Conservation (phyloP, 148 eudicot species). For the Rheum nobile region DNA sequence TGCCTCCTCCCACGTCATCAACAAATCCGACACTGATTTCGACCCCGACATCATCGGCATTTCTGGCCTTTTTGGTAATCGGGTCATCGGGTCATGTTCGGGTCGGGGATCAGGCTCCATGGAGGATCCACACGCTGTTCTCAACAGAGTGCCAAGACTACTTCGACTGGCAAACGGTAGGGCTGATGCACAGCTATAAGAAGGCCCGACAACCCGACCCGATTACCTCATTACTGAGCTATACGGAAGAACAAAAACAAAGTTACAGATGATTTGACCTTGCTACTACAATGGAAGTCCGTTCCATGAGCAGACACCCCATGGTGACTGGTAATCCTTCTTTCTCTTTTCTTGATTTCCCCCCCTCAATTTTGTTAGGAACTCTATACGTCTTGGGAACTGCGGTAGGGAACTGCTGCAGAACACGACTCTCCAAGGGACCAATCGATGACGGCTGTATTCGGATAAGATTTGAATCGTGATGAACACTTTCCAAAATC, state of each 20-base stretch:
- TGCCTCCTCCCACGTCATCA: no score
- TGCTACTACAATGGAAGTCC: constrained; percentile 96
- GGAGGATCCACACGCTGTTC: constrained; percentile 87
- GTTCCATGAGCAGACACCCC: constrained; percentile 91
- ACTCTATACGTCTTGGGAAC: no score
- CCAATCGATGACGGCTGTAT: no score
- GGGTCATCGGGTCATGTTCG: constrained; percentile 19
- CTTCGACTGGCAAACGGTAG: constrained; percentile 98
- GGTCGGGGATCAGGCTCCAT: constrained; percentile 29
- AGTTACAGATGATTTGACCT: constrained; percentile 61
- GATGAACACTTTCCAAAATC: no score
- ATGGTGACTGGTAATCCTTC: constrained; percentile 66
- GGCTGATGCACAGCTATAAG: constrained; percentile 70
- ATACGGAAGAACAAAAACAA: constrained; percentile 71
- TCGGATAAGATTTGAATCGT: no score
- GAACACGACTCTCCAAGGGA: no score
- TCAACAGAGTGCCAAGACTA: constrained; percentile 91
- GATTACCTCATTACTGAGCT: constrained; percentile 83
- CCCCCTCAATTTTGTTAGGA: not conserved
- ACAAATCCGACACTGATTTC: no score
- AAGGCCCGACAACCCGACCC: constrained; percentile 86
- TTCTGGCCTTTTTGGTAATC: constrained; percentile 12
- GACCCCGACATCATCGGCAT: no score
- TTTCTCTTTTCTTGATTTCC: not conserved
- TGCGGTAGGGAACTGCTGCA: no score